Base-by-base conservation (phyloP, 257 asterid species). In the Euphrasia confusa region DNA sequence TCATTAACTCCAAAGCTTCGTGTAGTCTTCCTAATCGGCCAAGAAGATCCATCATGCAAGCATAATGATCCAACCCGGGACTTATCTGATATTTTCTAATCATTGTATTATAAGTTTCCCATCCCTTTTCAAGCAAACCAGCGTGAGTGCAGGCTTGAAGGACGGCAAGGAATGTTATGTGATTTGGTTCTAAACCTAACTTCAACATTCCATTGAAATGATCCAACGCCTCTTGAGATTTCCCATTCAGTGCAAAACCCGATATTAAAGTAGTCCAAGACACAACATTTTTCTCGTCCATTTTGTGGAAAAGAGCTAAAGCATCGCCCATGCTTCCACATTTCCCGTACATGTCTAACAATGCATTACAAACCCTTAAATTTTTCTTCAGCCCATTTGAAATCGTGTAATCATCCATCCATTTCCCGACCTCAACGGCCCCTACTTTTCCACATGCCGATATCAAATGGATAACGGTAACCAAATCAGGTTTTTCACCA, bases 121-220 rank as follows among this genome's bases (percentile, higher is more conserved):
- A 70, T 58, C 88, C 91, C 72, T 78, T 68, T 60, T 81, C 80
- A 53, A 78, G 48, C 7, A 79, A 60, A 63, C 94, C 94, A 12
- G 82, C 95, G 71, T 90, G 92, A 32, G 84, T 78, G 61, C 96
- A 90, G 88, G 96, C 89, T 64, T 86, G 95, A 60, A 90, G 84
- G 64, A 80, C 83, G 30, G 90, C 85, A 42, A 90, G 77, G 68
- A 80, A 90, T 8, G 97, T 81, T 10, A 82, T 24, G 18, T 74
- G 75, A 61, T 90, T 87, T 0, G 96, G 95, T 42, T 75, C 50
- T 42, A 80, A 28, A 55, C 86, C 88, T 18, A 56, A 63, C 33
- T 75, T 63, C 61, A 81, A 9, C 92, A 90, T 84, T 54, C 44
- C 54, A 28, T 73, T 49, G 18, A 87, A 85, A 59, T 63, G 76